Conservation (phyloP, 2,329 filamentous ascomycete genomes). For the Raffaelea albimanens region DNA sequence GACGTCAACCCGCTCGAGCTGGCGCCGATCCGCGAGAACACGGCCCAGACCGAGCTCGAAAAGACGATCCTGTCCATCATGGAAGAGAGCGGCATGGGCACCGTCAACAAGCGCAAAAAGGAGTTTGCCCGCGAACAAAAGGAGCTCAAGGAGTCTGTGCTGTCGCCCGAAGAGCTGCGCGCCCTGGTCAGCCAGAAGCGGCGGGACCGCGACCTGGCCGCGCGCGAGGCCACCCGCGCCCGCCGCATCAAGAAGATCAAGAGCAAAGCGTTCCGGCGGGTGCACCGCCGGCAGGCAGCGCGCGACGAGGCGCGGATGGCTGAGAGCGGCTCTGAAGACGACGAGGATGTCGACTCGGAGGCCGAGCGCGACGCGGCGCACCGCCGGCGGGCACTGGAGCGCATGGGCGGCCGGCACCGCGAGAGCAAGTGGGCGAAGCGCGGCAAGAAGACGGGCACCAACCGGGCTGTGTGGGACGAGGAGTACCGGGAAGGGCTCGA, state of each 20-base stretch:
- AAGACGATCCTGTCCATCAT: conserved; percentile 80
- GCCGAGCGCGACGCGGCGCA: conserved; percentile 53
- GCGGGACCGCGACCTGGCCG: conserved; percentile 72
- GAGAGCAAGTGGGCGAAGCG: conserved; percentile 91
- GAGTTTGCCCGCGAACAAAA: too few relatives aligned
- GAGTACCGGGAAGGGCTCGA: conserved; percentile 68
- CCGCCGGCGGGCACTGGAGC: conserved; percentile 68
- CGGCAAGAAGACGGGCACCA: conserved; percentile 57
- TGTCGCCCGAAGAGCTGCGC: conserved; percentile 55
- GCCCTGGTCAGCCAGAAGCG: conserved; percentile 63
- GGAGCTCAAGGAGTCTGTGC: too few relatives aligned
- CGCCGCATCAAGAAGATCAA: conserved; percentile 99
- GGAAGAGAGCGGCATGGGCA: conserved; percentile 72
- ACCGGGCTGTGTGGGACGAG: conserved; percentile 80
- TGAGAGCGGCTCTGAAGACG: conserved; percentile 51
- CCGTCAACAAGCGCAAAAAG: conserved; percentile 37
- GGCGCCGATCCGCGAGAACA: conserved; percentile 51
- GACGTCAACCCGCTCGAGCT: conserved; percentile 42
- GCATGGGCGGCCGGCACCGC: conserved; percentile 75
- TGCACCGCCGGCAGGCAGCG: conserved; percentile 69
- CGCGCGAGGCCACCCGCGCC: conserved; percentile 77
- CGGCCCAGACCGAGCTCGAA: conserved; percentile 72
- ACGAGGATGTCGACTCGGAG: conserved; percentile 54
- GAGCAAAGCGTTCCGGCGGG: conserved; percentile 85
- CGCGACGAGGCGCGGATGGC: conserved; percentile 42